Evolutionary conservation across 225 moss, liverwort and hornwort species (phyloP).

Genomic region (Ulota crispa): DNA sequence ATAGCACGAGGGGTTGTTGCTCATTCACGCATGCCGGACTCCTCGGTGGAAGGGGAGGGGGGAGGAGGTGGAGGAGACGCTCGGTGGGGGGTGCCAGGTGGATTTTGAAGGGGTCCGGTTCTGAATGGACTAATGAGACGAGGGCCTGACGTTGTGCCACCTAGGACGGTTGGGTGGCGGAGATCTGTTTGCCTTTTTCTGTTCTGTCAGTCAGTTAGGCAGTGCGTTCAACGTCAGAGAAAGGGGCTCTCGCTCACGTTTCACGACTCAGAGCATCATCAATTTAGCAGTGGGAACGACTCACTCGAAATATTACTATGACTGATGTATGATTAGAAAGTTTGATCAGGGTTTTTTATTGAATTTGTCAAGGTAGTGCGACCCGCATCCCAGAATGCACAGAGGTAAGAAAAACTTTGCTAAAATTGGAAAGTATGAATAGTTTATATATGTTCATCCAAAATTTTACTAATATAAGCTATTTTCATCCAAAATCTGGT

Average conservation of each 20-base stretch:
- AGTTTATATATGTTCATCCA: no score
- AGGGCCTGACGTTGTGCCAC: neutral
- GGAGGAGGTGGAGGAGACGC: neutral
- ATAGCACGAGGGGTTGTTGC: neutral
- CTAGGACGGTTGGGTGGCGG: neutral
- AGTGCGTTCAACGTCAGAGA: neutral
- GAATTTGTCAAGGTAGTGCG: no score
- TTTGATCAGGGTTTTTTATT: no score
- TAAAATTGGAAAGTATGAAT: no score
- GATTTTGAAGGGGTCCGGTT: neutral
- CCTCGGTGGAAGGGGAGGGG: neutral
- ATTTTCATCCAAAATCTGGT: no score
- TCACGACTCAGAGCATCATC: neutral
- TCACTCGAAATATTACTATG: no score
- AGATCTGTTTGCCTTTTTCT: neutral
- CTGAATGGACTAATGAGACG: neutral
- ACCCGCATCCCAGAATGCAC: no score
- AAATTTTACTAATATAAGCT: no score
- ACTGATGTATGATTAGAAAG: no score
- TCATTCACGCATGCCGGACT: constrained; percentile 18
- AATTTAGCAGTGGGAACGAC: no score
- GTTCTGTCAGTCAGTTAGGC: neutral
- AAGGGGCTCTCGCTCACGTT: neutral
- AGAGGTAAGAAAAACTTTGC: no score
- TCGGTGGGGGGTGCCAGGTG: constrained; percentile 16